Conservation (phyloP, 2,329 filamentous ascomycete genomes). For the Leptographium procerum region DNA sequence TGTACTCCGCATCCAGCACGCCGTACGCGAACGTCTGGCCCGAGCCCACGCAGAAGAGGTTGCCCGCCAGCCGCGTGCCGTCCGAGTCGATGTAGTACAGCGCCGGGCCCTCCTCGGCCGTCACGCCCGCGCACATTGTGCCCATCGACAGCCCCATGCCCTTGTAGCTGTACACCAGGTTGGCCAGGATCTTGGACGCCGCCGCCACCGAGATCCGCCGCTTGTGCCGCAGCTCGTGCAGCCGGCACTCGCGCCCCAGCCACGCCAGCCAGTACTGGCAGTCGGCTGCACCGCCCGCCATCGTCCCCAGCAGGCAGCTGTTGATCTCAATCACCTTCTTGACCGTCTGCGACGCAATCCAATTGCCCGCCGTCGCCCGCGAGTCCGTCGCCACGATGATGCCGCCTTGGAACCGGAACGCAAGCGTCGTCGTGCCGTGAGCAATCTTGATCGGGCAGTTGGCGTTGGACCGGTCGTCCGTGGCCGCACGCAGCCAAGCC, state of each 20-base stretch:
- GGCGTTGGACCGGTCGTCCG: slow-evolving; percentile 94
- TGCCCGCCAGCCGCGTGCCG: slow-evolving; percentile 82
- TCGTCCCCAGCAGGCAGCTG: slow-evolving; percentile 83
- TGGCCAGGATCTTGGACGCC: slow-evolving; percentile 95
- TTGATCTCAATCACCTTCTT: slow-evolving; percentile 99
- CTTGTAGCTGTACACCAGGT: slow-evolving; percentile 97
- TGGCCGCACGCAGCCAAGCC: slow-evolving; percentile 90
- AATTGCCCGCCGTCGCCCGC: slow-evolving; percentile 91
- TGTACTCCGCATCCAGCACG: slow-evolving; percentile 91
- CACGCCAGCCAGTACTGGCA: slow-evolving; percentile 99
- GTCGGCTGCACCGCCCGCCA: slow-evolving; percentile 97
- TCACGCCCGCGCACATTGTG: slow-evolving; percentile 97
- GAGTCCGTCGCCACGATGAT: slow-evolving; percentile 99
- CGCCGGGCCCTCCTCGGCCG: slow-evolving; percentile 86
- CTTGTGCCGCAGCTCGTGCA: slow-evolving; percentile 98
- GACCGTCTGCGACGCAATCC: slow-evolving; percentile 98
- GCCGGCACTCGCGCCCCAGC: slow-evolving; percentile 96
- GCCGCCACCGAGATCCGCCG: slow-evolving; percentile 95
- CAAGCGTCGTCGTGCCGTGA: slow-evolving; percentile 94
- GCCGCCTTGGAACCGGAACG: slow-evolving; percentile 95
- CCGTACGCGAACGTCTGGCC: slow-evolving; percentile 99
- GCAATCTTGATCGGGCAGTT: slow-evolving; percentile 98
- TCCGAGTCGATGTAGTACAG: slow-evolving; percentile 99
- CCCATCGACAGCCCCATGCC: slow-evolving; percentile 98
- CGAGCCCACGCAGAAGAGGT: slow-evolving; percentile 95